Conservation (phyloP, 176 grass and related monocot species). For the Oryza rufipogon region DNA sequence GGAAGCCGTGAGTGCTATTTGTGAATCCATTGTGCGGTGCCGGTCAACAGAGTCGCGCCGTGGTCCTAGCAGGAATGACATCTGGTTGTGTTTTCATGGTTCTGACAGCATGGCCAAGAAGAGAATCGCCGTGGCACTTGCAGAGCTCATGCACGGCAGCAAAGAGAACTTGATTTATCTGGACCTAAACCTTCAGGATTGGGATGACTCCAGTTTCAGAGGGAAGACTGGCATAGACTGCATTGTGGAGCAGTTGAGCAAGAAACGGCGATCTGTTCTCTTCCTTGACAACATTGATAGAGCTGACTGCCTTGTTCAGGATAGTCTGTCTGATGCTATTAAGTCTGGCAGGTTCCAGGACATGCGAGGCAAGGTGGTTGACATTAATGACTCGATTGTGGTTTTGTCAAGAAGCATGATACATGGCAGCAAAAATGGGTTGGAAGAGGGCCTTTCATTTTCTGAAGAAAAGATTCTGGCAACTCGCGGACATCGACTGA, state of each 20-base stretch:
- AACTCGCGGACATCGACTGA: constrained; percentile 58
- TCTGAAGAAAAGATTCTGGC: constrained; percentile 63
- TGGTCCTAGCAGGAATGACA: constrained; percentile 58
- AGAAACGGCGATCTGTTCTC: constrained; percentile 59
- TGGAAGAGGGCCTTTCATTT: constrained; percentile 53
- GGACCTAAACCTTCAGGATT: constrained; percentile 63
- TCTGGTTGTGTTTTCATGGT: constrained; percentile 90
- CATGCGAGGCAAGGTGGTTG: constrained; percentile 53
- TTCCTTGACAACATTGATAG: constrained; percentile 85
- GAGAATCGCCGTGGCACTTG: constrained; percentile 64
- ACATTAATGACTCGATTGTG: constrained; percentile 65
- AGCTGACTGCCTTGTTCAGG: constrained; percentile 68
- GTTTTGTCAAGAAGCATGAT: constrained; percentile 59
- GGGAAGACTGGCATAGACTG: constrained; percentile 76
- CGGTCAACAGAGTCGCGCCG: constrained; percentile 39
- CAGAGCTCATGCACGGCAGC: constrained; percentile 68
- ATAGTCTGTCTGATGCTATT: constrained; percentile 51
- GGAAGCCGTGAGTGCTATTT: constrained; percentile 72
- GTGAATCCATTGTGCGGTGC: constrained; percentile 51
- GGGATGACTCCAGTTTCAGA: constrained; percentile 52
- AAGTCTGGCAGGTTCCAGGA: constrained; percentile 62
- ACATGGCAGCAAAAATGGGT: constrained; percentile 27
- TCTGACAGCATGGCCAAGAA: constrained; percentile 66
- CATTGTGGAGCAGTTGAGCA: constrained; percentile 71
- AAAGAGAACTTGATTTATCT: constrained; percentile 67